phyloP scores from a whole-genome alignment of 2,329 filamentous ascomycete species.

The Truncatella angustata region DNA sequence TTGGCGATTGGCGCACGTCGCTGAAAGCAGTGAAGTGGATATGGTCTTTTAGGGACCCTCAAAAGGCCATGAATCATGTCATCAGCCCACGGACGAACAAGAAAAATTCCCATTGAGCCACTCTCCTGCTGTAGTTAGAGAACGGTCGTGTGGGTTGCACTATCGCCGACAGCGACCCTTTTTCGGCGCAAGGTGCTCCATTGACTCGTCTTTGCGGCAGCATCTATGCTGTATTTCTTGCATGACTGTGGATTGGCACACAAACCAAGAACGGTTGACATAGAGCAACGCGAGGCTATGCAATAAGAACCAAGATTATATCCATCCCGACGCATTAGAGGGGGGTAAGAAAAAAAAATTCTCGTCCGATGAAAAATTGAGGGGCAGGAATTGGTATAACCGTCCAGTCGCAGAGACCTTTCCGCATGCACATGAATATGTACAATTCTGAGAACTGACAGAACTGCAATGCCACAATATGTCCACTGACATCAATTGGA shows the following conservation, averaged over 20 bases:
- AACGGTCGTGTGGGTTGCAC: neutral
- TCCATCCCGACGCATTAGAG: neutral
- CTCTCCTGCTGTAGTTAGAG: neutral
- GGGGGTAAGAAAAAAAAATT: neutral
- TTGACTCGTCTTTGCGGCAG: slow-evolving; percentile 4
- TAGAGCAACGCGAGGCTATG: neutral
- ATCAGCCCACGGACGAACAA: neutral
- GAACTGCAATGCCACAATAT: too few relatives aligned
- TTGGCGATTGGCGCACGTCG: slow-evolving; percentile 1
- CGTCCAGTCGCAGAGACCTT: too few relatives aligned
- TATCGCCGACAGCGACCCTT: neutral
- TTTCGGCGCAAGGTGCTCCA: neutral
- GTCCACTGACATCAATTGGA: too few relatives aligned
- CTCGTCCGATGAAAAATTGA: too few relatives aligned
- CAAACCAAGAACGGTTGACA: neutral
- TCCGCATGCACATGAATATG: too few relatives aligned
- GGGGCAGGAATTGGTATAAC: too few relatives aligned
- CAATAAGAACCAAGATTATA: neutral
- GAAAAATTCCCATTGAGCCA: neutral
- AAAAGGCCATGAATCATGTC: slow-evolving; percentile 5
- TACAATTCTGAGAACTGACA: too few relatives aligned
- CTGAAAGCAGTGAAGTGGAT: slow-evolving; percentile 4
- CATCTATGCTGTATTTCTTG: neutral
- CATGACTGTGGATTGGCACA: neutral
- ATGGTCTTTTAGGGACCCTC: neutral